Base-by-base conservation (phyloP, 2,329 filamentous ascomycete genomes). In the Xylaria multiplex region DNA sequence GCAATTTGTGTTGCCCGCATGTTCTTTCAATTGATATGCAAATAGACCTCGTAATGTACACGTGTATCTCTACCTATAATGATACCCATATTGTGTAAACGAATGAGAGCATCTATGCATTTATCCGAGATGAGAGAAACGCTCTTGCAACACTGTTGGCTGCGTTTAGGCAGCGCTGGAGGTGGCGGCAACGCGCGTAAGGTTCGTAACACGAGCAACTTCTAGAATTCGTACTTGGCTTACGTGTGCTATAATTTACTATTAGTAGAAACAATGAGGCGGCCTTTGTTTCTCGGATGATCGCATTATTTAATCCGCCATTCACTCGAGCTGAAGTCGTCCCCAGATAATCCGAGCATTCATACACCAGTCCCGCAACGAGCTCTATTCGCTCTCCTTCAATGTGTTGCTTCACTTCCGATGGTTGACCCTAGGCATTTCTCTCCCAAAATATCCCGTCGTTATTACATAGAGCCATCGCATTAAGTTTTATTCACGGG, bases 221-320 rank as follows among this genome's bases (percentile, higher is more conserved):
- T 72, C 67, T 71, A 67, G 69, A 71, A 71, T 35, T 45, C 56
- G 30, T 16, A 46, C 6, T 30, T 48, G 49, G 66, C 59, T 65
- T 69, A 65, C 60, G 62, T 64, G 27, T 27, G 27, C 27, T 27
- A 27, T 27, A 27, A 27, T 27, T 27, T 27, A 27, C 27, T 27
- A 27, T 27, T 27, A 27, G 27, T 50, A 49, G 52, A 58, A 65
- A 59, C 57, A 59, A 61, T 64, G 62, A 67, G 66, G 59, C 43
- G 45, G 45, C 42, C 24, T 58, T 53, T 42, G 32, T 40, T 54
- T 11, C 11, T 37, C 5, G 7, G 50, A 40, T 42, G 5, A 7
- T 40, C 19, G 22, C 13, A 8, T 16, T 27, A 16, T 46, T 58
- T 46, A 22, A 30, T 19, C n/a, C 14, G 14, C 14, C 4, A 35